phyloP scores from a whole-genome alignment of 2,329 filamentous ascomycete species.

The Epichloe aotearoae region DNA sequence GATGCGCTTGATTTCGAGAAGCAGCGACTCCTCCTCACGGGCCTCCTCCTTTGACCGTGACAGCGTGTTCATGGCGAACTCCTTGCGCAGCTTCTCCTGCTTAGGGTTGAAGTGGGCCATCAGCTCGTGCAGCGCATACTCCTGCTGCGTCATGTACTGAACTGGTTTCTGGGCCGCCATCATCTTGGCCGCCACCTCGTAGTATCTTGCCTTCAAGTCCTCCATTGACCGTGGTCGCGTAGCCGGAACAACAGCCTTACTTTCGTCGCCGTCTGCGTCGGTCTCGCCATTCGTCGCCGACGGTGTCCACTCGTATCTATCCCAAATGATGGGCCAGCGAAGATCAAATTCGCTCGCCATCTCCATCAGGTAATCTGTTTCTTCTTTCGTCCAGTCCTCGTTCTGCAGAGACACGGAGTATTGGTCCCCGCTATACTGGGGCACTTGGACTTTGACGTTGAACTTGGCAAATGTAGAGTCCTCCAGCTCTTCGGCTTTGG shows the following conservation, averaged over 20 bases:
- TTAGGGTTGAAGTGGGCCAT: slow-evolving; percentile 78
- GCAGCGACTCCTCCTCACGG: slow-evolving; percentile 77
- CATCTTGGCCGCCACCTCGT: slow-evolving; percentile 70
- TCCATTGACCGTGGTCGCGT: slow-evolving; percentile 59
- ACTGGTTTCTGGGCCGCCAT: slow-evolving; percentile 69
- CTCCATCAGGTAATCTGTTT: slow-evolving; percentile 82
- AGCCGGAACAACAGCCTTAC: slow-evolving; percentile 40
- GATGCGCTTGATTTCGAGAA: slow-evolving; percentile 86
- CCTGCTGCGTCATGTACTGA: slow-evolving; percentile 74
- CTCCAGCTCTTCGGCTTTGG: slow-evolving; percentile 24
- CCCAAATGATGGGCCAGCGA: slow-evolving; percentile 82
- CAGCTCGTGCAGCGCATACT: slow-evolving; percentile 71
- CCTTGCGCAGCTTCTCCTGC: slow-evolving; percentile 69
- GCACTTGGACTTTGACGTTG: slow-evolving; percentile 67
- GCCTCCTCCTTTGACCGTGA: slow-evolving; percentile 75
- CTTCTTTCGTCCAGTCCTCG: slow-evolving; percentile 76
- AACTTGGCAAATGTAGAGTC: slow-evolving; percentile 70
- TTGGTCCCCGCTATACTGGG: slow-evolving; percentile 75
- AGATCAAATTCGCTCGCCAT: slow-evolving; percentile 68
- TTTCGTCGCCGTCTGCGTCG: slow-evolving; percentile 30
- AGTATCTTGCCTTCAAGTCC: slow-evolving; percentile 84
- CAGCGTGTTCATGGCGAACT: slow-evolving; percentile 68
- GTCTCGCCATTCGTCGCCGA: slow-evolving; percentile 31
- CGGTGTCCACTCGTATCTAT: slow-evolving; percentile 70
- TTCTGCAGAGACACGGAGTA: slow-evolving; percentile 64